Percentiles rank a stretch among this genome's conserved stretches.
phyloP scores from a whole-genome alignment of 805 yeast species.

The Schwanniomyces vanrijiae region DNA sequence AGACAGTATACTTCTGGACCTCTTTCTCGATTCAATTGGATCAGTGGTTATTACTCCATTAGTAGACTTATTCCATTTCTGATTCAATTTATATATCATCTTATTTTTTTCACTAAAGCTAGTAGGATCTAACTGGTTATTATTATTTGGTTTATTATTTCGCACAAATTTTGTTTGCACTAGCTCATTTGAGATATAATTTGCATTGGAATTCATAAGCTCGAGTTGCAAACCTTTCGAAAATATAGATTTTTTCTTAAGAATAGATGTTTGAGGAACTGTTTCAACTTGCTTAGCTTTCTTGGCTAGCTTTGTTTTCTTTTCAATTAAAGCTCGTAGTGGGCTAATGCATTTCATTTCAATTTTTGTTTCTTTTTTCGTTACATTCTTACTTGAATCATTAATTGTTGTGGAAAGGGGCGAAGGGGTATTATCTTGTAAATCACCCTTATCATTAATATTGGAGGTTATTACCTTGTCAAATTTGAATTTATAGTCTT shows the following conservation, averaged over 20 bases:
- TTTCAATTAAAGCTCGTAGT: neutral
- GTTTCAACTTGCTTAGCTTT: slow-evolving; percentile 13
- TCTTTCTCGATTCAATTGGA: slow-evolving; percentile 8
- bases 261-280: slow-evolving; percentile 23
- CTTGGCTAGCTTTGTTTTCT: slow-evolving; percentile 4
- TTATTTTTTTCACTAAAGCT: slow-evolving; percentile 31
- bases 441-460: neutral
- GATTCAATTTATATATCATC: slow-evolving; percentile 34
- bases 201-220: slow-evolving; percentile 16
- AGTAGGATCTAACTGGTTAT: slow-evolving; percentile 3
- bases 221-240: slow-evolving; percentile 43
- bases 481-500: slow-evolving; percentile 22
- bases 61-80: slow-evolving; percentile 40
- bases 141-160: neutral
- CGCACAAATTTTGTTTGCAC: slow-evolving; percentile 10
- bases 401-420: neutral
- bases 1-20: slow-evolving; percentile 16
- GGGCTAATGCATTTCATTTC: neutral
- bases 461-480: neutral
- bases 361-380: neutral
- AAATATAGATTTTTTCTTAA: slow-evolving; percentile 31
- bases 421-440: neutral
- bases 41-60: slow-evolving; percentile 8
- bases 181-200: slow-evolving; percentile 2
- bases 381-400: neutral